Evolutionary conservation across 2,329 filamentous ascomycete genomes (phyloP).

Genomic region (Harringtonia lauricola): DNA sequence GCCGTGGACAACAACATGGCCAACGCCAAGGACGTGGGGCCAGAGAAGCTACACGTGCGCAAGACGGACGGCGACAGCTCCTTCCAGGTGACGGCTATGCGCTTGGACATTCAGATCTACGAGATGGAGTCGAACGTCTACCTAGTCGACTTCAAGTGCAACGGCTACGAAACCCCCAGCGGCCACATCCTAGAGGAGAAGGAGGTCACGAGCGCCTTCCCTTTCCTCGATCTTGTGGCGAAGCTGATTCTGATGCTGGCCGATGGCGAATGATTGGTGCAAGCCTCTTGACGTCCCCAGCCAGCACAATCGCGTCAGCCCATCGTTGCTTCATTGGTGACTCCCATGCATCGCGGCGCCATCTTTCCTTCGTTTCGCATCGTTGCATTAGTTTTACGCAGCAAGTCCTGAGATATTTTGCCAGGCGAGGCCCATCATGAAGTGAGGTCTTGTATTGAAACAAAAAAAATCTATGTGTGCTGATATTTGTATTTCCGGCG

Average conservation of each 20-base stretch:
- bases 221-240: conserved; percentile 88
- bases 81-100: conserved; percentile 73
- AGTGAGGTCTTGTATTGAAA: too few relatives aligned
- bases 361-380: too few relatives aligned
- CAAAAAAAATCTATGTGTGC: background rate
- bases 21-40: conserved; percentile 19
- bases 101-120: conserved; percentile 93
- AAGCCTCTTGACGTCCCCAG: background rate
- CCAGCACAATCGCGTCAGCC: too few relatives aligned
- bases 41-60: conserved; percentile 30
- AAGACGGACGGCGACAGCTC: conserved; percentile 30
- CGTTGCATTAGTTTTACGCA: too few relatives aligned
- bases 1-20: conserved; percentile 20
- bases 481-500: background rate
- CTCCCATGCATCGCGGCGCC: too few relatives aligned
- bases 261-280: conserved; percentile 50
- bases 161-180: conserved; percentile 77
- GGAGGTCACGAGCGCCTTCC: conserved; percentile 88
- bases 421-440: too few relatives aligned
- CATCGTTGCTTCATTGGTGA: too few relatives aligned
- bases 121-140: conserved; percentile 87
- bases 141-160: conserved; percentile 97
- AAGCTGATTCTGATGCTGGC: conserved; percentile 88
- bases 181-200: conserved; percentile 78
- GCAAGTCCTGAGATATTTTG: too few relatives aligned